These are phyloP conservation scores for Tuber borchii DNA, from an alignment of 495 filamentous ascomycete genomes.

Conservation along the genomic window DNA sequence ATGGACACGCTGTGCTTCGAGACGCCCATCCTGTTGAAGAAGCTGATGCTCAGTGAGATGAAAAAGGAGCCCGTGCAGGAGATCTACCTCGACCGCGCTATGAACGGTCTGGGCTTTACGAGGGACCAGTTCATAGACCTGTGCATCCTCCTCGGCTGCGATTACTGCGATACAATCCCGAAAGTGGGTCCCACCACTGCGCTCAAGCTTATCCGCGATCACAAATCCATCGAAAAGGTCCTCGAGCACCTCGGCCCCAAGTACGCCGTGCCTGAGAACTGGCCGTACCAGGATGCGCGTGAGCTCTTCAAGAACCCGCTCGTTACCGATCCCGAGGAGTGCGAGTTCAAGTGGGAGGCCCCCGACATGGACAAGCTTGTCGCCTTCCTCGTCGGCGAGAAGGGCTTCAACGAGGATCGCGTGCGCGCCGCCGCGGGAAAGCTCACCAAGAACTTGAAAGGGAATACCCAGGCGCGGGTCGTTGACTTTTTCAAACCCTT, in stretches of 20 bases:
- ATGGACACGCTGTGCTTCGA: slow-evolving; percentile 99
- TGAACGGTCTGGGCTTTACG: slow-evolving; percentile 82
- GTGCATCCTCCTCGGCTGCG: slow-evolving; percentile 94
- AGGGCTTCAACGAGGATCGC: slow-evolving; percentile 92
- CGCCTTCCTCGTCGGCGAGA: slow-evolving; percentile 81
- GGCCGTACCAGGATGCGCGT: slow-evolving; percentile 87
- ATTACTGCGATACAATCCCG: slow-evolving; percentile 93
- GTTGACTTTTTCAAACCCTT: slow-evolving; percentile 96
- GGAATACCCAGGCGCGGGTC: slow-evolving; percentile 76
- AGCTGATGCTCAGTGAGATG: slow-evolving; percentile 95
- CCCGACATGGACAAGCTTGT: slow-evolving; percentile 85
- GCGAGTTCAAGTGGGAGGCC: slow-evolving; percentile 95
- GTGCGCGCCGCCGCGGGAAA: slow-evolving; percentile 69
- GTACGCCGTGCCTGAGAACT: slow-evolving; percentile 79
- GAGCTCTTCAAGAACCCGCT: slow-evolving; percentile 85
- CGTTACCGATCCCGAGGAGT: slow-evolving; percentile 77
- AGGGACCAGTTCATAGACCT: slow-evolving; percentile 90
- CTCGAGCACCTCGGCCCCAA: slow-evolving; percentile 71
- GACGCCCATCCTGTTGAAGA: slow-evolving; percentile 78
- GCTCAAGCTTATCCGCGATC: slow-evolving; percentile 83
- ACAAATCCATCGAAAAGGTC: slow-evolving; percentile 78
- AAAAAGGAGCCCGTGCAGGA: slow-evolving; percentile 96
- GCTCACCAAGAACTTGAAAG: slow-evolving; percentile 81
- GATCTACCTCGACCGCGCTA: slow-evolving; percentile 73
- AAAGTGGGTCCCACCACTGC: slow-evolving; percentile 88